Evolutionary conservation across 441 rosid species (phyloP).

Genomic region (Mallotus japonicus): DNA sequence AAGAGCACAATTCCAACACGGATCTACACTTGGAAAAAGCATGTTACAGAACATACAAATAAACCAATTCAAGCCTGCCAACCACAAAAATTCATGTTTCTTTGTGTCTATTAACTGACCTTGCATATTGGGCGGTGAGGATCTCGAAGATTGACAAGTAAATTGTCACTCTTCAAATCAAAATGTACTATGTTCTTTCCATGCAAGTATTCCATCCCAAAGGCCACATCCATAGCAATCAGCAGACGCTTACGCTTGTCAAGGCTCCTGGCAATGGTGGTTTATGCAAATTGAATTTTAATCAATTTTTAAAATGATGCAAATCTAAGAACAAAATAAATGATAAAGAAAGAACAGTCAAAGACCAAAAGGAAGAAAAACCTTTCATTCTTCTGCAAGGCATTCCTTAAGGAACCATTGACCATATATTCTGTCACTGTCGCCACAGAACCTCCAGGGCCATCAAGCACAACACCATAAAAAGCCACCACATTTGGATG

Average conservation of each 20-base stretch:
- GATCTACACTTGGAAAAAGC: not conserved
- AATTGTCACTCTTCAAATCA: constrained; percentile 74
- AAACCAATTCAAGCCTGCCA: not conserved
- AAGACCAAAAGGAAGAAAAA: constrained; percentile 18
- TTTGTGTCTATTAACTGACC: constrained; percentile 39
- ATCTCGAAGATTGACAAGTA: constrained; percentile 78
- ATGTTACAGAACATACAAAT: not conserved
- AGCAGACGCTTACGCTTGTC: constrained; percentile 59
- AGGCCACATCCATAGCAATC: constrained; percentile 76
- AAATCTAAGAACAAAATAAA: not conserved
- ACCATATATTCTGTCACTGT: constrained; percentile 77
- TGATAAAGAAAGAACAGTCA: not conserved
- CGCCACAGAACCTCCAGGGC: constrained; percentile 66
- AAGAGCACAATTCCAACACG: not conserved
- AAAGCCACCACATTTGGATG: constrained; percentile 81
- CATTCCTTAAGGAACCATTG: constrained; percentile 66
- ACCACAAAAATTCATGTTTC: not conserved
- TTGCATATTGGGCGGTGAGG: constrained; percentile 74
- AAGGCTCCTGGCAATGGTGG: constrained; percentile 39
- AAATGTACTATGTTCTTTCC: constrained; percentile 73
- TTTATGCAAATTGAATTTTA: constrained; percentile 3
- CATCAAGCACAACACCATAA: constrained; percentile 67
- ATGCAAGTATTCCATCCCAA: constrained; percentile 77
- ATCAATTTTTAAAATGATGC: not conserved
- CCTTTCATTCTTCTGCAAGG: constrained; percentile 67